A percentile compares a stretch with the other conserved stretches of the same genome.
These are phyloP conservation scores for Mychonastes homosphaera DNA, from an alignment of 139 green algal genomes.

Conservation along the genomic window DNA sequence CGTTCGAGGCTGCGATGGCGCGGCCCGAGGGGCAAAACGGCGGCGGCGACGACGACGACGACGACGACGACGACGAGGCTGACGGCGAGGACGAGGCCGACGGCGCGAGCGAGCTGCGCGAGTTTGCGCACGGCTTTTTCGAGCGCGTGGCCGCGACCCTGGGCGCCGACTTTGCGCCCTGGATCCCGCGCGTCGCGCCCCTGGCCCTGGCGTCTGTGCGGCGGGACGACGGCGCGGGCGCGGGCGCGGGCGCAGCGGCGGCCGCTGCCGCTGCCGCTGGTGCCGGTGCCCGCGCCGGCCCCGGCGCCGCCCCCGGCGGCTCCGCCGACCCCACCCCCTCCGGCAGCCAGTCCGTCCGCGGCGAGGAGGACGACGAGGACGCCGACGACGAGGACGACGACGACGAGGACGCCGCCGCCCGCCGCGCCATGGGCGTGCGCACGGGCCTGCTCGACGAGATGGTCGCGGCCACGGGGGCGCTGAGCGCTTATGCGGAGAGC, in stretches of 20 bases:
- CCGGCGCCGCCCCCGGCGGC: background rate
- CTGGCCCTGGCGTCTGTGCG: slow-evolving; percentile 35
- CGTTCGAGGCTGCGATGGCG: background rate
- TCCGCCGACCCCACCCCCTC: background rate
- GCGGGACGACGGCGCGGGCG: slow-evolving; percentile 6
- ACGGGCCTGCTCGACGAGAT: slow-evolving; percentile 69
- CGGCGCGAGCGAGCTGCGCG: slow-evolving; percentile 45
- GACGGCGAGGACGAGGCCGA: background rate
- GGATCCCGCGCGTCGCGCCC: slow-evolving; percentile 33
- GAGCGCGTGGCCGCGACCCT: slow-evolving; percentile 27
- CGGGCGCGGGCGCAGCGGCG: slow-evolving; percentile 2
- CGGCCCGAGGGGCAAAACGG: no score
- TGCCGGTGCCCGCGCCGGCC: background rate
- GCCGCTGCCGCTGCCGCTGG: background rate
- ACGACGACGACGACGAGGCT: no score
- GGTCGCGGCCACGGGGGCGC: slow-evolving; percentile 37
- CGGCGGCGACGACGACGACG: no score
- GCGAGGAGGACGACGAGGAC: slow-evolving; percentile 21
- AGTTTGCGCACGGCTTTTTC: slow-evolving; percentile 63
- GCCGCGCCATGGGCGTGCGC: slow-evolving; percentile 25
- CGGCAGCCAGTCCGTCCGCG: background rate
- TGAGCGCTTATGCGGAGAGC: slow-evolving; percentile 48
- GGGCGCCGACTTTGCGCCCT: slow-evolving; percentile 35
- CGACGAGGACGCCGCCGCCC: slow-evolving; percentile 25
- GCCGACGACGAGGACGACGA: slow-evolving; percentile 6